Base-by-base conservation (phyloP, 2,329 filamentous ascomycete genomes). In the Aspergillus uvarum region DNA sequence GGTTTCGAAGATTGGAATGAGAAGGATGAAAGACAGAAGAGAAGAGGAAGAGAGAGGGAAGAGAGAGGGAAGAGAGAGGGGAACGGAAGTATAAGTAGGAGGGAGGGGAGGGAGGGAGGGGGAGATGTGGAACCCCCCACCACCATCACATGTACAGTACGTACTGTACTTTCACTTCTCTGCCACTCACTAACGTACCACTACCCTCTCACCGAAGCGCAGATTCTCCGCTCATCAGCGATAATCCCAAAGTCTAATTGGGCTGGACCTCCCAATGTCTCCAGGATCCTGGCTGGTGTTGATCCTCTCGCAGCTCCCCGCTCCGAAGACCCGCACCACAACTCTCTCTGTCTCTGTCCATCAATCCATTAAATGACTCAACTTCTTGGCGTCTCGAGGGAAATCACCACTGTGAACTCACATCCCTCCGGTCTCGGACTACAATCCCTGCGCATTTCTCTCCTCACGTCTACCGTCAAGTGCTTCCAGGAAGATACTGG, bases 21-120 rank as follows among this genome's bases (percentile, higher is more conserved):
- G 31, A 54, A 21, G 29, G 48, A 38, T 14, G 12, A 47, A 42
- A 6, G 22, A 35, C 19, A 35, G 48, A 44, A 26, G 52, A 51
- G 51, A 21, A 55, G 22, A 22, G 4, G 22, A 22, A 22, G 21
- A 22, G 21, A 24, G 31, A 54, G n/a, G 29, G 48, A 38, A 10
- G 12, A 47, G 26, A 6, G 35, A 47, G 19, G 31, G 48, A 44
- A 22, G 52, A 51, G 51, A 16, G 29, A 52, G 19, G 32, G 31
- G 21, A 29, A 42, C 35, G 8, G 42, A 16, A 50, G 48, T 50
- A 50, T n/a, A 50, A 21, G 14, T 50, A 35, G 24, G 35, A 44
- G 19, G 47, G 38, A 56, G 56, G 35, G 29, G 42, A 48, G 32
- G 47, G 61, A 62, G 67, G 61, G 56, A 54, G 63, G 67, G 60